Conservation (phyloP, 345 rosid genomes). For the Salix udensis region DNA sequence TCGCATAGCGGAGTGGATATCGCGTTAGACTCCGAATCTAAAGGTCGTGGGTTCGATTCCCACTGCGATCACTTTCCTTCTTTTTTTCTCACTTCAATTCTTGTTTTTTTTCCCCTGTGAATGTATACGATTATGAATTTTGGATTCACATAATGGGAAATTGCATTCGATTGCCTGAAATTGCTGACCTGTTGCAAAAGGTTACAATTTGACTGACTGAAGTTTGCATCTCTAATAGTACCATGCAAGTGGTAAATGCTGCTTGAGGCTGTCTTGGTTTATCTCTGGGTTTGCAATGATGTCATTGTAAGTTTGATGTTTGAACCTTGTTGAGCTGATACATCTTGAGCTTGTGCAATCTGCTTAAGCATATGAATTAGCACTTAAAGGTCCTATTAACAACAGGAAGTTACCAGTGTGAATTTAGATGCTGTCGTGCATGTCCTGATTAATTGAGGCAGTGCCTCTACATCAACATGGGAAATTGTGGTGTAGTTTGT, state of each 20-base stretch:
- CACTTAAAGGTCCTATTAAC: background rate
- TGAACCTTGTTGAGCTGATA: background rate
- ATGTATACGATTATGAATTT: background rate
- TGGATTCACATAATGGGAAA: background rate
- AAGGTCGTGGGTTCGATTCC: conserved; percentile 99
- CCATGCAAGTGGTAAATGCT: background rate
- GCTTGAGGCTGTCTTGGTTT: background rate
- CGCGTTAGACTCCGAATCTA: conserved; percentile 99
- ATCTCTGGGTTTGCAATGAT: background rate
- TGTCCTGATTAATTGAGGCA: background rate
- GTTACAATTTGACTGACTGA: background rate
- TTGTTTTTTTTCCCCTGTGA: background rate
- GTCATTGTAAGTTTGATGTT: background rate
- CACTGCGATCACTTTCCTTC: conserved; percentile 68
- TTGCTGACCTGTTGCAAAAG: background rate
- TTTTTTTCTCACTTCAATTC: background rate
- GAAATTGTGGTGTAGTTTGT: background rate
- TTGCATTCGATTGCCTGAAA: background rate
- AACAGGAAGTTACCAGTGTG: background rate
- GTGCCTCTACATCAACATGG: background rate
- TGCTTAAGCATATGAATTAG: background rate
- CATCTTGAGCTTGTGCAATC: background rate
- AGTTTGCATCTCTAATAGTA: background rate
- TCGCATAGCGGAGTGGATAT: conserved; percentile 99
- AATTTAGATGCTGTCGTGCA: background rate